Evolutionary conservation across 192 early-diverging fungal species (phyloP).

Genomic region (Borealophlyctis nickersoniae): DNA sequence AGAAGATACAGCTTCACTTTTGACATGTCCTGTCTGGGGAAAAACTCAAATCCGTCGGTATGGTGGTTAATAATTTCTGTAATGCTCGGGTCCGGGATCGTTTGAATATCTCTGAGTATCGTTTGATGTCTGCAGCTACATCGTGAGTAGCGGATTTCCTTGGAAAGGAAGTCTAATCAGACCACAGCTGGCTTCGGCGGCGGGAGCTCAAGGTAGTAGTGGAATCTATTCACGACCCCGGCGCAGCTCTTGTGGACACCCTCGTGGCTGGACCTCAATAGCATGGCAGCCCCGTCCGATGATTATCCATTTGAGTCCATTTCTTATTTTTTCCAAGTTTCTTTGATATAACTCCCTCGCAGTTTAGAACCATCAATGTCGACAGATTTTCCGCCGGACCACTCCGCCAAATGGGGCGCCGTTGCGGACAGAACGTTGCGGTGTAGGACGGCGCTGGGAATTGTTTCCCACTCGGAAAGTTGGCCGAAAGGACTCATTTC

Average conservation of each 20-base stretch:
- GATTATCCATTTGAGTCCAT: too few relatives aligned
- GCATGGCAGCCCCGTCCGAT: too few relatives aligned
- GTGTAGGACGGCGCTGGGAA: too few relatives aligned
- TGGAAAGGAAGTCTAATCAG: neutral
- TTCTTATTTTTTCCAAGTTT: conserved; percentile 3
- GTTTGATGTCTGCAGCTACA: conserved; percentile 13
- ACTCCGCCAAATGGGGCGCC: too few relatives aligned
- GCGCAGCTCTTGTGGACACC: conserved; percentile 7
- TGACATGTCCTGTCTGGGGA: conserved; percentile 21
- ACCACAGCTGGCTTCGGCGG: conserved; percentile 19
- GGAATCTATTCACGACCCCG: conserved; percentile 5
- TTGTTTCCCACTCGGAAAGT: too few relatives aligned
- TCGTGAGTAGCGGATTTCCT: neutral
- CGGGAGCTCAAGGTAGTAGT: conserved; percentile 21
- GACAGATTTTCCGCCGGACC: too few relatives aligned
- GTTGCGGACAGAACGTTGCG: too few relatives aligned
- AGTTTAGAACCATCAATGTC: neutral
- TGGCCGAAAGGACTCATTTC: too few relatives aligned
- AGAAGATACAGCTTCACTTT: neutral
- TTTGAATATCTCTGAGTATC: conserved; percentile 20
- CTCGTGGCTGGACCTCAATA: too few relatives aligned
- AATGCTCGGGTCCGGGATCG: neutral
- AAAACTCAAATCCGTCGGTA: conserved; percentile 18
- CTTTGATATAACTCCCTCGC: neutral
- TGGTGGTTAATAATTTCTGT: conserved; percentile 1